These are phyloP conservation scores for Aspergillus tamarii DNA, from an alignment of 2,329 filamentous ascomycete species.

Conservation along the genomic window DNA sequence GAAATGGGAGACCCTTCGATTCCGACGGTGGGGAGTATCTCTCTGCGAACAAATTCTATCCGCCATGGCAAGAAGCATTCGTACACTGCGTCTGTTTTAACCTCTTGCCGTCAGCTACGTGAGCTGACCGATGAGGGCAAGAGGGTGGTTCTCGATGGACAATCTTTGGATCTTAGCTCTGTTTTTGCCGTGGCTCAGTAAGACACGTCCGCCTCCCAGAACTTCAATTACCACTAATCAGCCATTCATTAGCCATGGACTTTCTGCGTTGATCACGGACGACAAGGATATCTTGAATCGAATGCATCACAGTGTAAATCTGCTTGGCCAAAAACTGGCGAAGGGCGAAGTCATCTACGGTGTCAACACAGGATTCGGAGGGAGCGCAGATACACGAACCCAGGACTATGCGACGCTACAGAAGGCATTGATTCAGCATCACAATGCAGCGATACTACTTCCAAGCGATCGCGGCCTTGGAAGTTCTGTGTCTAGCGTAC, in stretches of 20 bases:
- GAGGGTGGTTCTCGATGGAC: conserved; percentile 12
- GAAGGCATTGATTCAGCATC: conserved; percentile 41
- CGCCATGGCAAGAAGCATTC: not conserved
- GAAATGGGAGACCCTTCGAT: not conserved
- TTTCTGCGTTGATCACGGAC: not conserved
- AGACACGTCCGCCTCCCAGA: not conserved
- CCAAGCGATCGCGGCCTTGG: conserved; percentile 21
- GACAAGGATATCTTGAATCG: conserved; percentile 1
- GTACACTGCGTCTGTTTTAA: conserved; percentile 1
- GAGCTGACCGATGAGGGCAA: not conserved
- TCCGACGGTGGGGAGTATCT: no score
- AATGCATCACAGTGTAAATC: conserved; percentile 20
- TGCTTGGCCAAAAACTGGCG: conserved; percentile 15
- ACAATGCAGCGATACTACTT: conserved; percentile 52
- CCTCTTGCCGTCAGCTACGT: not conserved
- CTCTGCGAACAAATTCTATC: not conserved
- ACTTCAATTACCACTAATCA: not conserved
- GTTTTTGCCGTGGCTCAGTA: conserved; percentile 17
- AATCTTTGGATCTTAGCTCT: conserved; percentile 13
- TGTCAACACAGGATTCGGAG: conserved; percentile 69
- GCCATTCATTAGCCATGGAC: not conserved
- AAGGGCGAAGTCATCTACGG: conserved; percentile 39
- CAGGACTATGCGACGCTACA: conserved; percentile 53
- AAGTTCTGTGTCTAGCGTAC: not conserved
- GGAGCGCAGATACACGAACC: conserved; percentile 65